These are phyloP conservation scores for Pharus latifolius DNA, from an alignment of 176 grass and related monocot species.

Conservation along the genomic window DNA sequence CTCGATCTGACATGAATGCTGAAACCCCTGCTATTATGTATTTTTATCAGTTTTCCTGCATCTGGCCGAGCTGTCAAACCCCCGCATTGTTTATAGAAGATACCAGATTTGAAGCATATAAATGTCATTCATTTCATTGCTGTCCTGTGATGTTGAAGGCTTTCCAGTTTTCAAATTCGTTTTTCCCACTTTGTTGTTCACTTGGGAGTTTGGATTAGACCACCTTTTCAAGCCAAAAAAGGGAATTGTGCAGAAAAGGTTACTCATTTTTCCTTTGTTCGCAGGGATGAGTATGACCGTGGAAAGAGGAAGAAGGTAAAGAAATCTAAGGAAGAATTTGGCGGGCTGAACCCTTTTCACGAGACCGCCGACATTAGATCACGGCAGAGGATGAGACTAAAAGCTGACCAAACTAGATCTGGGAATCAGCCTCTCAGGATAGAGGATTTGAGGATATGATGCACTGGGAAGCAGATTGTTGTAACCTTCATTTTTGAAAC, in stretches of 20 bases:
- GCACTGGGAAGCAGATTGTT: background rate
- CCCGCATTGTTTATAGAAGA: too few species aligned
- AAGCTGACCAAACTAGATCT: constrained; percentile 16
- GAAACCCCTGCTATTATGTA: background rate
- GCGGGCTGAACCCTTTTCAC: constrained; percentile 59
- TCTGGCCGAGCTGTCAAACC: too few species aligned
- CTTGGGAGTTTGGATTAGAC: background rate
- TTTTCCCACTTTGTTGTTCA: background rate
- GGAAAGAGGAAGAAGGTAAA: constrained; percentile 64
- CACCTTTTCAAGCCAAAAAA: background rate
- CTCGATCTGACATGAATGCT: background rate
- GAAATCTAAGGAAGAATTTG: constrained; percentile 20
- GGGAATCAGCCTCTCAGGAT: constrained; percentile 48
- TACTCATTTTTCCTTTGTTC: constrained; percentile 2
- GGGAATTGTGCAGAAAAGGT: background rate
- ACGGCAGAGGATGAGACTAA: constrained; percentile 28
- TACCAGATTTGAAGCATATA: too few species aligned
- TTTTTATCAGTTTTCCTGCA: too few species aligned
- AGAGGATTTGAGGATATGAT: background rate
- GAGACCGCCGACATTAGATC: constrained; percentile 33
- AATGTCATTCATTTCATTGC: background rate
- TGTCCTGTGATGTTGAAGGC: background rate
- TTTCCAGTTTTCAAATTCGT: background rate
- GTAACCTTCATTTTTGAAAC: constrained; percentile 6
- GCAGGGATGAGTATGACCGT: constrained; percentile 60